phyloP scores from a whole-genome alignment of 768 basidiomycete genomes.

The Aureoboletus auriporus region DNA sequence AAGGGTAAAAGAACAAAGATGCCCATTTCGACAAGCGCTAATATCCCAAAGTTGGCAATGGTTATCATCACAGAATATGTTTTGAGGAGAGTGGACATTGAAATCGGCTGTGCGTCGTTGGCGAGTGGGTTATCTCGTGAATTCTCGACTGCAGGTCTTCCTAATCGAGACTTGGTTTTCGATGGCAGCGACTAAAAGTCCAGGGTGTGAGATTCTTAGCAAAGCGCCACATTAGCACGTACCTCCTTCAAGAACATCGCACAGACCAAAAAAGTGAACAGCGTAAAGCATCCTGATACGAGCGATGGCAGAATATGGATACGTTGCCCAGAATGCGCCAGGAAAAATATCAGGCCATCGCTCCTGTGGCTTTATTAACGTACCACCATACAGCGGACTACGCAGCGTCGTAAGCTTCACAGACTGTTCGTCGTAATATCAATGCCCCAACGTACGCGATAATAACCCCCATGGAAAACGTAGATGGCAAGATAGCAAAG shows the following conservation, averaged over 20 bases:
- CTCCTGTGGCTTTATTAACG: slow-evolving; percentile 51
- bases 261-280: slow-evolving; percentile 14
- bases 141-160: not conserved
- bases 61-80: slow-evolving; percentile 35
- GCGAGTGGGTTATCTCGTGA: not conserved
- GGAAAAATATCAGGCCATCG: slow-evolving; percentile 48
- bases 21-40: slow-evolving; percentile 42
- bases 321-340: slow-evolving; percentile 32
- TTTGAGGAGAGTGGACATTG: slow-evolving; percentile 33
- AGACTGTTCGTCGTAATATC: no score
- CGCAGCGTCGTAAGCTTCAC: not conserved
- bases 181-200: slow-evolving; percentile 24
- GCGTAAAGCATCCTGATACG: slow-evolving; percentile 13
- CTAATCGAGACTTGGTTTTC: slow-evolving; percentile 2
- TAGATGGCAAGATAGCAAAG: slow-evolving; percentile 21
- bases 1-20: slow-evolving; percentile 40
- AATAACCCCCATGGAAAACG: slow-evolving; percentile 1
- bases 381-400: slow-evolving; percentile 58
- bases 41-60: slow-evolving; percentile 38
- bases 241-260: slow-evolving; percentile 31
- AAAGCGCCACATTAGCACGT: not conserved
- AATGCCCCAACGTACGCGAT: slow-evolving; percentile 1
- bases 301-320: slow-evolving; percentile 36
- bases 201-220: not conserved
- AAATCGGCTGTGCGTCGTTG: slow-evolving; percentile 6